These are phyloP conservation scores for Aspergillus vadensis DNA, from an alignment of 2,329 filamentous ascomycete genomes.

Conservation along the genomic window DNA sequence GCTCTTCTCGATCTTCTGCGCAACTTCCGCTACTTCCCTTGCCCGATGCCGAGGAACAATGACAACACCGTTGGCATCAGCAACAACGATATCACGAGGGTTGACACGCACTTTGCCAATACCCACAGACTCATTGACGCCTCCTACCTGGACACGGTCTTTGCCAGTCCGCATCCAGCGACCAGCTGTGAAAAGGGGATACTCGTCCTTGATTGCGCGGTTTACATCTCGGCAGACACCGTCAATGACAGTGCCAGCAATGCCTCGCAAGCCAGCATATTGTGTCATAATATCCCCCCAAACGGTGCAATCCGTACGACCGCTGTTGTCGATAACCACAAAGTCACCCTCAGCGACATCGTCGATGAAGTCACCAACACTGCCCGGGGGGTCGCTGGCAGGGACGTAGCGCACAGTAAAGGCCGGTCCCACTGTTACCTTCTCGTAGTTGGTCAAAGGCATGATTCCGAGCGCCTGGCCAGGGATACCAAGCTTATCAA, in stretches of 20 bases:
- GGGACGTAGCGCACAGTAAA: constrained; percentile 37
- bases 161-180: constrained; percentile 41
- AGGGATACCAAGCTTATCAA: constrained; percentile 25
- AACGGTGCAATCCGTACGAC: constrained; percentile 39
- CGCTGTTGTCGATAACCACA: constrained; percentile 38
- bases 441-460: constrained; percentile 29
- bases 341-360: constrained; percentile 34
- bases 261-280: constrained; percentile 33
- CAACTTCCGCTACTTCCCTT: neutral
- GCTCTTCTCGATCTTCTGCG: neutral
- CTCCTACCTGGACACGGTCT: constrained; percentile 35
- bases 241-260: constrained; percentile 38
- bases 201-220: constrained; percentile 30
- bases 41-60: constrained; percentile 20
- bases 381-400: constrained; percentile 24
- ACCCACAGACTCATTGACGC: constrained; percentile 31
- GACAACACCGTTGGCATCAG: constrained; percentile 30
- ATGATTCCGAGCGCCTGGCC: constrained; percentile 24
- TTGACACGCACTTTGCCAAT: constrained; percentile 32
- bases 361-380: constrained; percentile 38
- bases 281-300: constrained; percentile 44
- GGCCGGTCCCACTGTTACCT: constrained; percentile 34
- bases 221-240: constrained; percentile 38
- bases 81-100: constrained; percentile 34
- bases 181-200: constrained; percentile 34